A percentile compares a stretch with the other conserved stretches of the same genome.
phyloP scores from a whole-genome alignment of 2,329 filamentous ascomycete genomes.

The Alternaria dauci region DNA sequence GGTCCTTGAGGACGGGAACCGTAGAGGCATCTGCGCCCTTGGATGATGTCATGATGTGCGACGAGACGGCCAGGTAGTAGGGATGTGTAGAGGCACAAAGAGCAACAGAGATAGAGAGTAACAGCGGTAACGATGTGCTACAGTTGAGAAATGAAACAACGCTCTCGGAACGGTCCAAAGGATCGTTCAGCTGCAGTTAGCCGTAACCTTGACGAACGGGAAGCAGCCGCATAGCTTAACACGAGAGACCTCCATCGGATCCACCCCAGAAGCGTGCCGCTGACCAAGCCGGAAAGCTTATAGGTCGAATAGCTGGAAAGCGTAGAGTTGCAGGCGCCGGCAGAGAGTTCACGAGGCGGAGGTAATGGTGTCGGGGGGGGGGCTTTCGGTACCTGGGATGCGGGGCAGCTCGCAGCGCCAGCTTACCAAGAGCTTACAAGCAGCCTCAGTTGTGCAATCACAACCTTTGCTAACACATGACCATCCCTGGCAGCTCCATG shows the following conservation, averaged over 20 bases:
- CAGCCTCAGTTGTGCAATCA: background rate
- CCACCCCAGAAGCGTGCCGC: constrained; percentile 1
- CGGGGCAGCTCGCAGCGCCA: constrained; percentile 15
- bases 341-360: constrained; percentile 19
- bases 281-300: constrained; percentile 15
- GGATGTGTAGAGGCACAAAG: background rate
- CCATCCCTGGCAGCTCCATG: background rate
- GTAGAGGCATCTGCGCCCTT: constrained; percentile 9
- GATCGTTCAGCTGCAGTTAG: constrained; percentile 1
- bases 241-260: background rate
- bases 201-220: constrained; percentile 6
- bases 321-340: constrained; percentile 6
- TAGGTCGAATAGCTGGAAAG: constrained; percentile 8
- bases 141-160: background rate
- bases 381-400: constrained; percentile 26
- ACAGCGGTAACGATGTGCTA: background rate
- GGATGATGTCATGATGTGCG: constrained; percentile 9
- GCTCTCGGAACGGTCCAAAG: background rate
- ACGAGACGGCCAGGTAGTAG: background rate
- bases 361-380: constrained; percentile 21
- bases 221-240: constrained; percentile 13
- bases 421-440: constrained; percentile 27
- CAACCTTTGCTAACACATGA: background rate
- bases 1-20: constrained; percentile 61
- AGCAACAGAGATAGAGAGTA: background rate